Evolutionary conservation across 108 stramenopile genomes (phyloP), one percentile per base, ranked within the genome.

Genomic region (Epithemia pelagica): DNA sequence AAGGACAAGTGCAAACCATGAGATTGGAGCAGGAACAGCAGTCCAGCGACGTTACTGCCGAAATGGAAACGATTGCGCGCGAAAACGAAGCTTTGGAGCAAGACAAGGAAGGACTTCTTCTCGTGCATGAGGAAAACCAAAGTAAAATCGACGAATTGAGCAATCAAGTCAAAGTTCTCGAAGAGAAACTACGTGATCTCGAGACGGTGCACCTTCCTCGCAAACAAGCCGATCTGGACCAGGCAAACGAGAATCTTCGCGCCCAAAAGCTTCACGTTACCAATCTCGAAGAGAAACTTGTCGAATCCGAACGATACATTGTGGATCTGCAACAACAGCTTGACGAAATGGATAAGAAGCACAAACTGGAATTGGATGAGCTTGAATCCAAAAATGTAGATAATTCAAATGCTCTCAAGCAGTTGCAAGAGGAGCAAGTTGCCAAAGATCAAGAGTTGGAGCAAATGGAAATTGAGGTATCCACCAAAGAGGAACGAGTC

Each of bases 381-480:
- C 37, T 46, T 10, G n/a, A 28, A 8, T n/a, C 1, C 7, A 57
- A 68, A 28, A 75, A 64, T 57, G 74, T 72, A 64, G 67, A 68
- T 1, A 80, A 54, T 63, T 27, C 23, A 54, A 30, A 37, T 2
- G 69, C 63, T 33, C 54, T 56, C 27, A 51, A 69, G 46, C 58
- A 70, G 26, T 30, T 77, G 61, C 57, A 61, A 52, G 52, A 61
- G 8, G 57, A 64, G n/a, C 51, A 73, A 5, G 55, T 53, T 0
- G 67, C 68, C 31, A 71, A 67, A 52, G 68, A 78, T 23, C 51
- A 54, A 15, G 62, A 76, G 32, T 70, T 75, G 8, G 7, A 24
- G 27, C 30, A 68, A 27, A 26, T 69, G 1, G 59, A 54, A 2
- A 59, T 61, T 26, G 74, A 63, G 20, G 20, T 31, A 32, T 32